A percentile compares a stretch with the other conserved stretches of the same genome.
Evolutionary conservation across 2,329 filamentous ascomycete genomes (phyloP).

Genomic region (Trichophyton rubrum): DNA sequence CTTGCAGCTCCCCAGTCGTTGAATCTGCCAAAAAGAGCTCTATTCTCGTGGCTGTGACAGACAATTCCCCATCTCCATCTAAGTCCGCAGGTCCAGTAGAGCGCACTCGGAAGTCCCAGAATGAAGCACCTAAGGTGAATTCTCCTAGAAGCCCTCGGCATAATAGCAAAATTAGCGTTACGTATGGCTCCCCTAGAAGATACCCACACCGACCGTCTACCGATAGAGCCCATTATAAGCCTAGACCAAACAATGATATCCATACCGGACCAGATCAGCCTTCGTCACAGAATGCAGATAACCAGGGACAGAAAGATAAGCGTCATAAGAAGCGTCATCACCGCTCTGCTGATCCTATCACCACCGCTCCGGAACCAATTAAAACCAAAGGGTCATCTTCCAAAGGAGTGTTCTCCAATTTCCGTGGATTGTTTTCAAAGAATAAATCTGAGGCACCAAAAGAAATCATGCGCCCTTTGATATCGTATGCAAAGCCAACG

Average conservation of each 20-base stretch:
- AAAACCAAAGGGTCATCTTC: conserved; percentile 7
- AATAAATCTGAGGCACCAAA: conserved; percentile 9
- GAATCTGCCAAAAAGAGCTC: not conserved
- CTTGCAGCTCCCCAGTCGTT: not conserved
- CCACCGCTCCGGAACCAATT: not conserved
- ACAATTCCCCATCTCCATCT: not conserved
- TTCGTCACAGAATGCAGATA: not conserved
- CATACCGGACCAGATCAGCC: not conserved
- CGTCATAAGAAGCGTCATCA: conserved; percentile 1
- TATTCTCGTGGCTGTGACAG: not conserved
- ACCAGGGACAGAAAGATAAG: not conserved
- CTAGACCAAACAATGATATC: conserved; percentile 8
- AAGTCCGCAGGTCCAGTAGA: not conserved
- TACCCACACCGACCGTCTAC: not conserved
- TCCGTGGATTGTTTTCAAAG: conserved; percentile 14
- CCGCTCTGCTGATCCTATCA: not conserved
- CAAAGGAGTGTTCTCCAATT: conserved; percentile 13
- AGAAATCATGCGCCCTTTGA: not conserved
- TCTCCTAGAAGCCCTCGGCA: conserved; percentile 2
- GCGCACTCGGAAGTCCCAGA: not conserved
- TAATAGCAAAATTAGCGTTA: not conserved
- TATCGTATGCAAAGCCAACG: not conserved
- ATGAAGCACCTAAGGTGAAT: not conserved
- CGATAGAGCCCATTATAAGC: conserved; percentile 5
- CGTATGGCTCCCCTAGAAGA: conserved; percentile 8